Evolutionary conservation across 2,329 filamentous ascomycete genomes (phyloP).

Genomic region (Xylariaceae sp.): DNA sequence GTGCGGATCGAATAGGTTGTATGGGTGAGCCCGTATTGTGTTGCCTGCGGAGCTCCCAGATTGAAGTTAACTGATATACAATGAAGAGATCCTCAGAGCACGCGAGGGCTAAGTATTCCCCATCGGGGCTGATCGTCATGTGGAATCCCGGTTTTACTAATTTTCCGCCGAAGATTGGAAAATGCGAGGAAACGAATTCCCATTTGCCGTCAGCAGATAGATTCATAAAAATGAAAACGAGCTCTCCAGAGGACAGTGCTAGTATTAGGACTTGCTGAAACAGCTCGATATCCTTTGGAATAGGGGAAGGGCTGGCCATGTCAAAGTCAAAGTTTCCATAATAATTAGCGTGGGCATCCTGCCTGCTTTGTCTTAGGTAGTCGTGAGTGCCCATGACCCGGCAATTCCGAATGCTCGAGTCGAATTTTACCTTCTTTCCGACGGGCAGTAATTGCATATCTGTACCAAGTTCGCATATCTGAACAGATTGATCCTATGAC

Average conservation of each 20-base stretch:
- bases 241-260: constrained; percentile 66
- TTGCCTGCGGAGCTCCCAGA: constrained; percentile 47
- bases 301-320: constrained; percentile 33
- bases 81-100: constrained; percentile 67
- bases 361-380: constrained; percentile 33
- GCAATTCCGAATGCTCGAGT: constrained; percentile 72
- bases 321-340: constrained; percentile 35
- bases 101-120: constrained; percentile 63
- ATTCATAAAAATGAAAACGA: constrained; percentile 71
- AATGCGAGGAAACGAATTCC: constrained; percentile 58
- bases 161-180: constrained; percentile 54
- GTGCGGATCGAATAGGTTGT: constrained; percentile 52
- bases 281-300: constrained; percentile 12
- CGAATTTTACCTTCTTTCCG: constrained; percentile 75
- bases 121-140: constrained; percentile 75
- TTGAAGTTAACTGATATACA: constrained; percentile 63
- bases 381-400: constrained; percentile 63
- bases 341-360: constrained; percentile 12
- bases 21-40: constrained; percentile 45
- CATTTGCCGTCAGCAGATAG: constrained; percentile 42
- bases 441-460: constrained; percentile 71
- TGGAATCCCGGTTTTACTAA: constrained; percentile 59
- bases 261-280: constrained; percentile 81
- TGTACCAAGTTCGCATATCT: constrained; percentile 69
- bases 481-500: constrained; percentile 67